Evolutionary conservation across 2,329 filamentous ascomycete species (phyloP).

Genomic region (Aspergillus versicolor): DNA sequence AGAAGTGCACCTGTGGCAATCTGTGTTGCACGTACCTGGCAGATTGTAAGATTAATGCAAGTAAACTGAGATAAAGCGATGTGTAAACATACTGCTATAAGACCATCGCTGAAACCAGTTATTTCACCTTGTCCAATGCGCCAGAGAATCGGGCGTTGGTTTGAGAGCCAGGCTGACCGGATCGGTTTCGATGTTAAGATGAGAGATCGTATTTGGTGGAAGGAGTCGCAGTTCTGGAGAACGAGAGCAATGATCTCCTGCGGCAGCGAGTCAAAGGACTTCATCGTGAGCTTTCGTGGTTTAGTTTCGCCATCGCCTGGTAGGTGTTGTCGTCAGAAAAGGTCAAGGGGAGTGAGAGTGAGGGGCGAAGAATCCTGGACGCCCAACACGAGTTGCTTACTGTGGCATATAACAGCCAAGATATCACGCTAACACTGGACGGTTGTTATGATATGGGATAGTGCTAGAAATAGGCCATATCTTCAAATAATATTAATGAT

Average conservation of each 20-base stretch:
- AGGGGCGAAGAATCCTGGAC: too few species aligned
- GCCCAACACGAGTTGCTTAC: too few species aligned
- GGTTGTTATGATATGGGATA: too few species aligned
- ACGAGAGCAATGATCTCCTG: slow-evolving; percentile 4
- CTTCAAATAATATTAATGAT: too few species aligned
- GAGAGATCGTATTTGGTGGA: neutral
- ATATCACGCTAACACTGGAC: too few species aligned
- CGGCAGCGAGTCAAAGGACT: neutral
- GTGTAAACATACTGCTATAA: neutral
- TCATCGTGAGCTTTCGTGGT: neutral
- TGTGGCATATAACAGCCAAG: too few species aligned
- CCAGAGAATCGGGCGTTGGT: slow-evolving; percentile 2
- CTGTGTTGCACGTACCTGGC: slow-evolving; percentile 4
- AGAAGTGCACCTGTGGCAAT: neutral
- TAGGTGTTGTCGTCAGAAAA: too few species aligned
- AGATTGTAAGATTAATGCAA: too few species aligned
- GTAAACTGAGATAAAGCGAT: too few species aligned
- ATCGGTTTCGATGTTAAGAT: neutral
- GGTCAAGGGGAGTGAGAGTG: too few species aligned
- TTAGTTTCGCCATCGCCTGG: too few species aligned
- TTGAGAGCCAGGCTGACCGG: neutral
- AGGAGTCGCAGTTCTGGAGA: neutral
- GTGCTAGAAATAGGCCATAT: too few species aligned
- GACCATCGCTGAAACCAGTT: slow-evolving; percentile 1
- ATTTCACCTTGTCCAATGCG: neutral